Base-by-base conservation (phyloP, 2,329 filamentous ascomycete species). In the Ophiostoma ulmi region DNA sequence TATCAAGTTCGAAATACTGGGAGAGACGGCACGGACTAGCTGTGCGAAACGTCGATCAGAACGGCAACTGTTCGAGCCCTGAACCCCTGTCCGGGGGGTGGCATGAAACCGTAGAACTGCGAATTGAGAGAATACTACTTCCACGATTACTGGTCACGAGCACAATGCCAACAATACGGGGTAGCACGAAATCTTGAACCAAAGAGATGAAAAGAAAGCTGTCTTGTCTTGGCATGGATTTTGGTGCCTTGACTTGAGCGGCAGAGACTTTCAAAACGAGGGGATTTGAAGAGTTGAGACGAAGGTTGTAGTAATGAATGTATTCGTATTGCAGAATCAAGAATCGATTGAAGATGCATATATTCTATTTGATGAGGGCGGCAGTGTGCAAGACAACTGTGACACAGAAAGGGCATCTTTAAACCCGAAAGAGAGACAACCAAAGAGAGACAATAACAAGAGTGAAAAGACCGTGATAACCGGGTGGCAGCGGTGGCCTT, bases 1-100 rank as follows among this genome's bases (percentile, higher is more conserved):
- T 5, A 48, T 20, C 14, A 3, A 31, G n/a, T 48, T 2, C 44
- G 20, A 20, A 48, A 5, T 48, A 48, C 44, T 11, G 13, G 44
- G 3, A 48, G 17, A 26, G 52, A 17, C 26, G 58, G 26, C 22
- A 35, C 26, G 26, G 52, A 22, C 52, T n/a, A 26, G n/a, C 26
- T 22, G n/a, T 22, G 17, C 72, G 74, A 75, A 74, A 75, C 74
- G 73, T 61, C 73, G 71, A 75, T 75, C 74, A 74, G 70, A 72
- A 72, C 70, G 68, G 71, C 48, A 38, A 31, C 11, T 69, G 72
- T 73, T 72, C 72, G 67, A 71, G 64, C 65, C 65, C 22, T 26
- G 39, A 58, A 22, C 70, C 69, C 68, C 68, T 61, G 68, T 44
- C 58, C 20, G 14, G 58, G 58, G 58, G 22, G n/a, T 31, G 52